These are phyloP conservation scores for Nyctanthes arbortristis DNA, from an alignment of 257 asterid species.

Conservation along the genomic window DNA sequence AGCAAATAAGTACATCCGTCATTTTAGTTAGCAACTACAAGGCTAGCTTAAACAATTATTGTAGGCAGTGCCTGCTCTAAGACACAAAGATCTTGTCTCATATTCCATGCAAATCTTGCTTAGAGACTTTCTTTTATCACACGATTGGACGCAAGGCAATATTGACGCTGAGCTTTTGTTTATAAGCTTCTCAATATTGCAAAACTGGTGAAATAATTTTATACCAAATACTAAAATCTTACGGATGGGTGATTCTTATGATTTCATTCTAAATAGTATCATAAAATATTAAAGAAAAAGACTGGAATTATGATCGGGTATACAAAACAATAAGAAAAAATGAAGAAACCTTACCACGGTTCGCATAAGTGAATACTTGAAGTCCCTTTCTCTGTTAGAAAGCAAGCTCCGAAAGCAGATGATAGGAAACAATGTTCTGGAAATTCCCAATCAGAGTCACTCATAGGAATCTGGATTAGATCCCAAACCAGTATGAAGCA, in stretches of 20 bases:
- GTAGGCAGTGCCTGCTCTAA: not conserved
- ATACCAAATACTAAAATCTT: not conserved
- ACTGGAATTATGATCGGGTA: not conserved
- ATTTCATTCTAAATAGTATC: not conserved
- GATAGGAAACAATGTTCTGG: not conserved
- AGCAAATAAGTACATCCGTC: too few relatives aligned
- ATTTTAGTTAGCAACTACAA: not conserved
- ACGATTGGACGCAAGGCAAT: too few relatives aligned
- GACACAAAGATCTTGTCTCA: not conserved
- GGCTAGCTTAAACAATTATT: not conserved
- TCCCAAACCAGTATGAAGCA: not conserved
- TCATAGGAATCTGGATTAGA: not conserved
- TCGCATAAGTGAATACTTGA: not conserved
- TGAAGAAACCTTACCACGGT: not conserved
- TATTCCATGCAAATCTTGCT: not conserved
- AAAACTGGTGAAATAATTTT: not conserved
- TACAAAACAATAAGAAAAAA: not conserved
- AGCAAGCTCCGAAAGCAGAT: not conserved
- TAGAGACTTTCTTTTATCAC: not conserved
- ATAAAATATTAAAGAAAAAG: not conserved
- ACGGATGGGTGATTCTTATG: too few relatives aligned
- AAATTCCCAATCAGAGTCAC: not conserved
- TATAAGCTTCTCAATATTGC: too few relatives aligned
- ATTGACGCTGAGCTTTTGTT: too few relatives aligned
- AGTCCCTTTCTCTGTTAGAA: not conserved